These are phyloP conservation scores for Corinectria fuckeliana DNA, from an alignment of 2,329 filamentous ascomycete species.

Conservation along the genomic window DNA sequence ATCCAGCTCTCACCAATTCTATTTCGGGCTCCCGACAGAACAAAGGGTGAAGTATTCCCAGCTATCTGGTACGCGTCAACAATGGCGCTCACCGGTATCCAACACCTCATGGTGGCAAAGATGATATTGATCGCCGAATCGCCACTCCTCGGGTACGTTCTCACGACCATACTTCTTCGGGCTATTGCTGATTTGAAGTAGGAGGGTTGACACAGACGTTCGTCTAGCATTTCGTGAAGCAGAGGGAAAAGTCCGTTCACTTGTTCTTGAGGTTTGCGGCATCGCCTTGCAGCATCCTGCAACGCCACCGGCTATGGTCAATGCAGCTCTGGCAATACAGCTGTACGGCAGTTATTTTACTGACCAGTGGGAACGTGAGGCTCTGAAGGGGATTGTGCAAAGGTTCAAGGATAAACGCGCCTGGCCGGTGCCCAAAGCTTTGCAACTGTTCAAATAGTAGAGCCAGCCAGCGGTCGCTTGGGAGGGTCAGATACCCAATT, in stretches of 20 bases:
- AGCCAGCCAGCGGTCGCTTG: not conserved
- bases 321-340: slow-evolving; percentile 23
- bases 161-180: accelerated
- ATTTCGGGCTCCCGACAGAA: slow-evolving; percentile 10
- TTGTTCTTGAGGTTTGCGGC: slow-evolving; percentile 30
- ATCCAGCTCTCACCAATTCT: slow-evolving; percentile 17
- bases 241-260: slow-evolving; percentile 16
- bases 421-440: slow-evolving; percentile 25
- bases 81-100: slow-evolving; percentile 28
- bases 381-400: slow-evolving; percentile 22
- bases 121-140: slow-evolving; percentile 31
- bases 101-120: slow-evolving; percentile 34
- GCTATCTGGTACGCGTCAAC: slow-evolving; percentile 28
- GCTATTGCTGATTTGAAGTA: not conserved
- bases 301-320: slow-evolving; percentile 26
- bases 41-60: slow-evolving; percentile 26
- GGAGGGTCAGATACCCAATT: not conserved
- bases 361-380: slow-evolving; percentile 30
- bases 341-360: slow-evolving; percentile 32
- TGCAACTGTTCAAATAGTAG: slow-evolving; percentile 8
- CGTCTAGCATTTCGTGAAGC: slow-evolving; percentile 23
- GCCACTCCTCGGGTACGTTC: slow-evolving; percentile 20
- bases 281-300: slow-evolving; percentile 24
- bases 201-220: slow-evolving; percentile 9
- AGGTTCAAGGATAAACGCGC: slow-evolving; percentile 29